Conservation (phyloP, 106 monocot species). For the Apostasia ramifera region DNA sequence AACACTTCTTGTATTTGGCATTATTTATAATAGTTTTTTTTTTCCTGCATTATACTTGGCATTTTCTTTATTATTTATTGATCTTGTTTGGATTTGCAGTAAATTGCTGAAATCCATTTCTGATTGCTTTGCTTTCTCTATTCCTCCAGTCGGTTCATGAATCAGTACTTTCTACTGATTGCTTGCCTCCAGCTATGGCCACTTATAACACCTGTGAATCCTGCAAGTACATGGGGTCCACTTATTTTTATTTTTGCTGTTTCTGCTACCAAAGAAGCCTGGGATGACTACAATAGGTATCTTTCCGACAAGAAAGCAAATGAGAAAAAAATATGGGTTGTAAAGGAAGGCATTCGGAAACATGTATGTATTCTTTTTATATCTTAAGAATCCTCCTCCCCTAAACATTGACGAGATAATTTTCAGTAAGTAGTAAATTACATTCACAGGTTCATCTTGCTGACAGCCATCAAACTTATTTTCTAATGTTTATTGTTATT, state of each 20-base stretch:
- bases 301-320: constrained; percentile 94
- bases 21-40: not conserved
- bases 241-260: constrained; percentile 91
- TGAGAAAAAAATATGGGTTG: constrained; percentile 88
- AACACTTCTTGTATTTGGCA: not conserved
- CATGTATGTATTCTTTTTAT: constrained; percentile 43
- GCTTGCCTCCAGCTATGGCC: constrained; percentile 96
- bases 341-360: constrained; percentile 58
- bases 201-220: constrained; percentile 95
- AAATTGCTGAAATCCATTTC: not conserved
- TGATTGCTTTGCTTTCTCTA: not conserved
- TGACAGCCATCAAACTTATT: not conserved
- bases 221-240: constrained; percentile 96
- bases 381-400: too few relatives aligned
- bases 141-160: constrained; percentile 86
- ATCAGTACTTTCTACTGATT: constrained; percentile 93
- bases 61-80: not conserved
- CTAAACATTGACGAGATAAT: too few relatives aligned
- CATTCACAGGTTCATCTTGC: not conserved
- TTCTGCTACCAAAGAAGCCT: constrained; percentile 93
- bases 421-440: too few relatives aligned
- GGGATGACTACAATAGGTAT: constrained; percentile 99
- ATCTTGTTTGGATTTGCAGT: not conserved
- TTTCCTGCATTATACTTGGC: too few relatives aligned
- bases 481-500: too few relatives aligned